phyloP scores from a whole-genome alignment of 2,329 filamentous ascomycete genomes.

The Drechslerella coelobrocha region DNA sequence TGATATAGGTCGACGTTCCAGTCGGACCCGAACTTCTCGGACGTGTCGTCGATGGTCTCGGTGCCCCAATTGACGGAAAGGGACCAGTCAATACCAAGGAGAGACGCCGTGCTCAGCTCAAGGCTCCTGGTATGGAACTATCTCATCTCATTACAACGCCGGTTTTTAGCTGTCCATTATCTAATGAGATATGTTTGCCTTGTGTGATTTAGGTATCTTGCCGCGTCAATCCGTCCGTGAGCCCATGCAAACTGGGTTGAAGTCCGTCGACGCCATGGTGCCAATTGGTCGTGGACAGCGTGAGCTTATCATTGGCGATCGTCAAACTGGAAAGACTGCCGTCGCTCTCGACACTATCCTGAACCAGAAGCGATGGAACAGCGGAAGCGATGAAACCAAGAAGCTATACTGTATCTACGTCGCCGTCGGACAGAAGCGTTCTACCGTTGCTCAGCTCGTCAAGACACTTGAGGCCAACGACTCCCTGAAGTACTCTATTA shows the following conservation, averaged over 20 bases:
- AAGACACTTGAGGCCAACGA: constrained; percentile 99
- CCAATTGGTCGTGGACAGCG: constrained; percentile 99
- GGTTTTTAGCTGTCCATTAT: constrained; percentile 8
- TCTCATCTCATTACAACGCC: background rate
- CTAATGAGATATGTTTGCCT: constrained; percentile 12
- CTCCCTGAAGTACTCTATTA: constrained; percentile 95
- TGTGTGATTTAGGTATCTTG: constrained; percentile 68
- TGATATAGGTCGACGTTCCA: constrained; percentile 83
- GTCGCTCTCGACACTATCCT: constrained; percentile 97
- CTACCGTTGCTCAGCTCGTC: constrained; percentile 98
- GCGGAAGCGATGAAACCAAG: constrained; percentile 82
- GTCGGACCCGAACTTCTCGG: constrained; percentile 92
- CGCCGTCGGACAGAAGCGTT: constrained; percentile 98
- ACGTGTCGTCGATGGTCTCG: constrained; percentile 97
- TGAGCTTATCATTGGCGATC: constrained; percentile 99
- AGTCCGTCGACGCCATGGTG: constrained; percentile 99
- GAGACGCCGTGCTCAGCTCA: constrained; percentile 95
- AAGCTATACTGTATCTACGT: constrained; percentile 99
- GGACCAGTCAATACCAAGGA: constrained; percentile 90
- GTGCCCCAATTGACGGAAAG: constrained; percentile 99
- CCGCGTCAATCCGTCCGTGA: constrained; percentile 96
- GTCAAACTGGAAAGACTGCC: constrained; percentile 99
- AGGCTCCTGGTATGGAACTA: constrained; percentile 78
- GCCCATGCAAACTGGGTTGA: constrained; percentile 98
- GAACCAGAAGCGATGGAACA: constrained; percentile 99